Evolutionary conservation across 306 rosid genomes (phyloP), one percentile per base, ranked within the genome.

Genomic region (Glycyrrhiza uralensis): DNA sequence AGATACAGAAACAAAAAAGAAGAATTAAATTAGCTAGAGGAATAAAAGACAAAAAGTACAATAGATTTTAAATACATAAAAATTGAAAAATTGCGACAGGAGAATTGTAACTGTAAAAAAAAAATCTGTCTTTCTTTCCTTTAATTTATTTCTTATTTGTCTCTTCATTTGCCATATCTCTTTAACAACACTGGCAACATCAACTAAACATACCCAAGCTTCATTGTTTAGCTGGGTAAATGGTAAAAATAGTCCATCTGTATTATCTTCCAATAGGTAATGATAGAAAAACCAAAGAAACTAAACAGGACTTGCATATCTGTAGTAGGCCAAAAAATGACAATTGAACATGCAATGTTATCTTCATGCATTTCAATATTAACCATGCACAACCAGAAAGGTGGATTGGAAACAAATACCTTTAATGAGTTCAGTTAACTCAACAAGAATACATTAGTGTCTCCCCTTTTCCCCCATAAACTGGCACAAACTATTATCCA

Each of bases 11-110:
- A 55, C 3, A n/a, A 49, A 75, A 39, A 36, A 9, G 32, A 72
- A 12, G 4, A 20, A 58, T 69, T 65, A 72, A 20, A 58, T 69
- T 65, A 72, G 78, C 41, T 29, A 7, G 56, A 58, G 45, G 20
- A n/a, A 7, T 36, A 54, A 54, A 39, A 74, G 52, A 24, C 18
- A 6, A 45, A 76, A 33, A 35, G 33, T 9, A 47, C 7, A 23
- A 18, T 12, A 56, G 14, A 49, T 7, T 49, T 67, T 17, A 32
- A 2, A 26, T 20, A 13, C 62, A 15, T 3, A 45, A 54, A 17
- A 60, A 26, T 2, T n/a, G n/a, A 6, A 33, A 36, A 23, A 36
- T 3, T 2, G 66, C 32, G 39, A 30, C 65, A 29, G 17, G 66
- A 74, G 41, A 58, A 32, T 49, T 49, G 30, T n/a, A 50, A 49